Conservation (phyloP, 768 basidiomycete species). For the Pleurotus giganteus region DNA sequence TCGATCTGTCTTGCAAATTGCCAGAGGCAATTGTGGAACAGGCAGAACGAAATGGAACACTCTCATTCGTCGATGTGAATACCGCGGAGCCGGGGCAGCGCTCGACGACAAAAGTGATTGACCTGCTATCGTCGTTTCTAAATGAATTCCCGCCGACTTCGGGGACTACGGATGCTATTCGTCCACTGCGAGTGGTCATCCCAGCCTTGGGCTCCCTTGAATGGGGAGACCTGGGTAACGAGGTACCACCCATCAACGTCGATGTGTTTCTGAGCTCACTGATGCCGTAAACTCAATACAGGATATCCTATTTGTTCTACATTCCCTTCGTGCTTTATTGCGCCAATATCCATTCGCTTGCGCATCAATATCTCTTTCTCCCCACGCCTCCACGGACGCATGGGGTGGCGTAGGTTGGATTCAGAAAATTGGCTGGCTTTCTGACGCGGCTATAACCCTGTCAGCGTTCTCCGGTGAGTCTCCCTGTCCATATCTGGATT, state of each 20-base stretch:
- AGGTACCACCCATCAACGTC: constrained; percentile 36
- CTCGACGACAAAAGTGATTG: constrained; percentile 20
- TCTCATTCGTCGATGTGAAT: constrained; percentile 30
- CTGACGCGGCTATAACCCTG: constrained; percentile 73
- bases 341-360: constrained; percentile 58
- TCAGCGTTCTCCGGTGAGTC: constrained; percentile 84
- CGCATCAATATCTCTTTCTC: constrained; percentile 65
- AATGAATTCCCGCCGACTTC: constrained; percentile 21
- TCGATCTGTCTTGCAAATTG: constrained; percentile 70
- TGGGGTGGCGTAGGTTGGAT: constrained; percentile 72
- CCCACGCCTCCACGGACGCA: constrained; percentile 55
- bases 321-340: constrained; percentile 60
- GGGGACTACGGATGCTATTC: constrained; percentile 20
- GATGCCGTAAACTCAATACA: constrained; percentile 23
- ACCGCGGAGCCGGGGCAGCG: constrained; percentile 1
- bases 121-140: constrained; percentile 28
- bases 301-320: constrained; percentile 74
- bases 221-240: constrained; percentile 63
- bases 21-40: constrained; percentile 48
- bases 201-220: constrained; percentile 57
- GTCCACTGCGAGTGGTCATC: constrained; percentile 55
- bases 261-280: not conserved
- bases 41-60: constrained; percentile 35
- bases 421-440: constrained; percentile 74
- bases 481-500: no score